Percentiles rank a stretch among this genome's conserved stretches.
Evolutionary conservation across 2,329 filamentous ascomycete genomes (phyloP).

Genomic region (Boeremia exigua): DNA sequence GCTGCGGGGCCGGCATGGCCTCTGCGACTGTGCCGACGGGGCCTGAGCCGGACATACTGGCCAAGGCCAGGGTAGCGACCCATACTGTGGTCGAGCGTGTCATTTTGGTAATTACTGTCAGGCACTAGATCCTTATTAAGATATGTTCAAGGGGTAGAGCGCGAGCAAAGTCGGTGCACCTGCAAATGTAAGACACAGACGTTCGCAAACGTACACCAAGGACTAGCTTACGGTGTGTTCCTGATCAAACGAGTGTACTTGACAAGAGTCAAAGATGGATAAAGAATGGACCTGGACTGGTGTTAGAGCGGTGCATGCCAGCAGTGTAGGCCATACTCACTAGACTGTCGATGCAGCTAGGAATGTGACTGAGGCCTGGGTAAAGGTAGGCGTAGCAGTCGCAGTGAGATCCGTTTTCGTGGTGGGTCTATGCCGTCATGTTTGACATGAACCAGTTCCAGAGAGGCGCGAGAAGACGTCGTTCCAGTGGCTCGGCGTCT

Average conservation of each 20-base stretch:
- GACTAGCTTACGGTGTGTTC: conserved; percentile 45
- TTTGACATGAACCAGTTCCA: conserved; percentile 34
- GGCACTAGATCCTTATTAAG: conserved; percentile 35
- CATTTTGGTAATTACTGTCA: conserved; percentile 50
- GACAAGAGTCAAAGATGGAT: conserved; percentile 50
- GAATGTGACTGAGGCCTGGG: conserved; percentile 32
- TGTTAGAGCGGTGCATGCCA: conserved; percentile 21
- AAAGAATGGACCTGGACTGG: conserved; percentile 46
- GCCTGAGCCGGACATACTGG: conserved; percentile 49
- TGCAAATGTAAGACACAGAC: conserved; percentile 21
- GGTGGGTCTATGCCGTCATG: conserved; percentile 45
- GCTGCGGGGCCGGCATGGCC: conserved; percentile 54
- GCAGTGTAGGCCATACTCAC: conserved; percentile 30
- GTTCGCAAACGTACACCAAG: not conserved
- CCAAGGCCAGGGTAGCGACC: conserved; percentile 54
- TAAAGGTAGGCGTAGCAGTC: conserved; percentile 30
- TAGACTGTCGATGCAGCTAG: conserved; percentile 47
- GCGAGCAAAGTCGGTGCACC: conserved; percentile 24
- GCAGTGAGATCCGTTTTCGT: conserved; percentile 26
- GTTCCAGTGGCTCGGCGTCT: conserved; percentile 29
- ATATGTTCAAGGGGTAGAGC: conserved; percentile 30
- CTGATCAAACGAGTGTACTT: conserved; percentile 60
- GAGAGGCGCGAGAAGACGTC: conserved; percentile 22
- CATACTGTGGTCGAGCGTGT: conserved; percentile 53
- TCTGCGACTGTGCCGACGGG: conserved; percentile 55